phyloP scores from a whole-genome alignment of 2,329 filamentous ascomycete species.

The Aspergillus alliaceus region DNA sequence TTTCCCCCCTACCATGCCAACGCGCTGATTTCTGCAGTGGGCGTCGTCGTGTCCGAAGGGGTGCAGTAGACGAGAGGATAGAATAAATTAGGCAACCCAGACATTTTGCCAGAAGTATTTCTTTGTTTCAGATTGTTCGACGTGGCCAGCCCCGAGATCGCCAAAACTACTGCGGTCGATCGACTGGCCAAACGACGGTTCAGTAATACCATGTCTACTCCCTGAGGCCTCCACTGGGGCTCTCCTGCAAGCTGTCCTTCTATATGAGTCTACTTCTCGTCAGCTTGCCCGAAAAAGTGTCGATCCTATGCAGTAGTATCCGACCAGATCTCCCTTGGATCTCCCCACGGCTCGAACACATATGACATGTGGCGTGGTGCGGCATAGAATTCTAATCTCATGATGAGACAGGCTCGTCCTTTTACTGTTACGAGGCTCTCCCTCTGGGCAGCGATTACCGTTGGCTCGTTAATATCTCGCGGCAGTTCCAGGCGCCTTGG shows the following conservation, averaged over 20 bases:
- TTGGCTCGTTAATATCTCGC: conserved; percentile 10
- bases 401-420: not conserved
- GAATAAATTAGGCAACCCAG: conserved; percentile 6
- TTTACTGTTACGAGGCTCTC: not conserved
- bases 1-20: not conserved
- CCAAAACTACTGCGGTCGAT: not conserved
- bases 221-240: not conserved
- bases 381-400: not conserved
- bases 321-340: not conserved
- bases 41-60: not conserved
- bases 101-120: not conserved
- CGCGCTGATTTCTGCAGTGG: not conserved
- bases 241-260: not conserved
- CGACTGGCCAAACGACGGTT: not conserved
- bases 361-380: not conserved
- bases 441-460: conserved; percentile 4
- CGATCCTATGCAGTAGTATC: not conserved
- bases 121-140: not conserved
- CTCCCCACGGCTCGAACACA: not conserved
- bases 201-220: not conserved
- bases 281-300: not conserved
- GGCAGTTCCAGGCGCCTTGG: conserved; percentile 5
- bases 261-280: not conserved
- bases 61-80: not conserved
- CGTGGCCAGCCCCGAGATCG: not conserved